Evolutionary conservation across 345 rosid species (phyloP), one percentile per base, ranked within the genome.

Genomic region (Populus deltoides): DNA sequence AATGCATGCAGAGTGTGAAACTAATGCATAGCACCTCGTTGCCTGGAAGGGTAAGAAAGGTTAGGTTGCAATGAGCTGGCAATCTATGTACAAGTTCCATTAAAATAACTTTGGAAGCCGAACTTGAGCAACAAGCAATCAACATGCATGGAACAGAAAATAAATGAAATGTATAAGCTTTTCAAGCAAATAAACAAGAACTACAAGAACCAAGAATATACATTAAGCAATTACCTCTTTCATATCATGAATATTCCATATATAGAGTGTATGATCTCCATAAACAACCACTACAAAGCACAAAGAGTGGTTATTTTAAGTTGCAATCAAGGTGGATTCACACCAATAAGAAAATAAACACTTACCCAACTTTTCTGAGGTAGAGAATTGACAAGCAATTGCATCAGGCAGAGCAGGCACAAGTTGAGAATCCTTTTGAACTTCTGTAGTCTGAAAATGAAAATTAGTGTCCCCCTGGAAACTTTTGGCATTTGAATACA

Each of bases 371-470:
- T 85, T 92, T 55, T 89, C 90, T 38, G 86, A 74, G 65, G 84
- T 77, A 47, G 88, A 87, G 88, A 92, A 92, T 87, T 90, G 95
- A 81, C 98, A 90, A 78, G 98, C 97, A 76, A 93, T 78, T 84
- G 93, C 94, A 71, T 90, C 93, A 38, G 98, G 95, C 33, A 83
- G 83, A 65, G 70, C 55, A 36, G 80, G 72, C 39, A 31, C 67
- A 16, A 65, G 81, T 41, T 82, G 82, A 77, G 68, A 80, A 72
- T 86, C 78, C 71, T 65, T 75, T 75, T 77, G 81, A 73, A 49
- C 51, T 68, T 77, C 41, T 57, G 74, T 72, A 41, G 39, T 27
- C 18, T 15, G 59, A 77, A 22, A 68, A 70, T 45, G 27, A 70
- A 10, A 62, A 53, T 81, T 86, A 75, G 55, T 80, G 77, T 83